A percentile compares a stretch with the other conserved stretches of the same genome.
phyloP scores from a whole-genome alignment of 768 basidiomycete species.

The Nidula microcarpa region DNA sequence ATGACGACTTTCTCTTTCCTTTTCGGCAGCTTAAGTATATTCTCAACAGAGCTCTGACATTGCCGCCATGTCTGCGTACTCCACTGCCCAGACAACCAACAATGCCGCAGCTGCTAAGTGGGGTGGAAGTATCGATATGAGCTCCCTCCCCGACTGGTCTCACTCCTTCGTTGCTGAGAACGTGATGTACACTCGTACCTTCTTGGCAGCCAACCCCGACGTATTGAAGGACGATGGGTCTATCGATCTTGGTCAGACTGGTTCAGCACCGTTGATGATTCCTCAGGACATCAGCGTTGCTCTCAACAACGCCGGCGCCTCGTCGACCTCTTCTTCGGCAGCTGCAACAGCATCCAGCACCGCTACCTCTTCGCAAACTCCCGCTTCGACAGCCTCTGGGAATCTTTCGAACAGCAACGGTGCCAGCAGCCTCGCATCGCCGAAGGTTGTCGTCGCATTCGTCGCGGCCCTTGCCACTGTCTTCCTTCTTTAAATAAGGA shows the following conservation, averaged over 20 bases:
- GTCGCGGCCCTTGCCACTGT: constrained; percentile 42
- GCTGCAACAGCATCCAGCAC: constrained; percentile 16
- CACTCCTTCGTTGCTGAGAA: constrained; percentile 51
- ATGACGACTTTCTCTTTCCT: neutral
- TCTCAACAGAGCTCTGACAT: constrained; percentile 48
- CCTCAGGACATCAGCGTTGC: constrained; percentile 54
- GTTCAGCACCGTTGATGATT: constrained; percentile 47
- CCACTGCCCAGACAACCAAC: constrained; percentile 41
- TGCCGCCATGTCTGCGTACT: constrained; percentile 52
- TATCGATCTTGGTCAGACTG: constrained; percentile 43
- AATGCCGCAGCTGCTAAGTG: constrained; percentile 48
- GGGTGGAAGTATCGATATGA: constrained; percentile 63
- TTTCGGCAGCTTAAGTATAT: neutral
- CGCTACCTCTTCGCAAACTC: neutral
- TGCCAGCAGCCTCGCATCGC: constrained; percentile 43
- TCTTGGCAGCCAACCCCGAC: constrained; percentile 48
- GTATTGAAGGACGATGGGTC: constrained; percentile 45
- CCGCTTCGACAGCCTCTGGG: constrained; percentile 17
- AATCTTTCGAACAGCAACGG: constrained; percentile 21
- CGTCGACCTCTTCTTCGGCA: constrained; percentile 17
- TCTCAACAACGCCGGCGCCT: constrained; percentile 30
- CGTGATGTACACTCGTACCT: constrained; percentile 45
- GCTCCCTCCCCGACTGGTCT: constrained; percentile 50
- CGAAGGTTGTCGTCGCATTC: constrained; percentile 45
- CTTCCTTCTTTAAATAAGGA: constrained; percentile 12